Conservation (phyloP, 495 filamentous ascomycete genomes). For the Penicillium egyptiacum region DNA sequence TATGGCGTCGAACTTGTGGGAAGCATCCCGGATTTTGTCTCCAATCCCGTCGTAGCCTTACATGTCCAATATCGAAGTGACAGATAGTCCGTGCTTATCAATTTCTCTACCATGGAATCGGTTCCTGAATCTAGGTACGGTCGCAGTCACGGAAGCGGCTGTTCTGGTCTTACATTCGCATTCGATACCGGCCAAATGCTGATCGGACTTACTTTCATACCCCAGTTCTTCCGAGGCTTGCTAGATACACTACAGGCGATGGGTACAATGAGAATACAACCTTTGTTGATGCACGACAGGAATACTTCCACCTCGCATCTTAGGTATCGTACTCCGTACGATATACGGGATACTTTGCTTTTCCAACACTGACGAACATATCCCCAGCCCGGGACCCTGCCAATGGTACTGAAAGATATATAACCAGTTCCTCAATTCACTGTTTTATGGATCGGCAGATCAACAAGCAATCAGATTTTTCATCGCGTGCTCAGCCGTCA, state of each 20-base stretch:
- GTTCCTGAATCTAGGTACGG: background rate
- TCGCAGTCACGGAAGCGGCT: background rate
- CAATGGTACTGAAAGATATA: background rate
- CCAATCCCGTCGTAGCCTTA: background rate
- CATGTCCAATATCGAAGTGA: background rate
- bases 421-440: conserved; percentile 1
- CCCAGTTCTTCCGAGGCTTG: background rate
- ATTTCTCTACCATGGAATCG: background rate
- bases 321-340: background rate
- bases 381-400: background rate
- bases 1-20: background rate
- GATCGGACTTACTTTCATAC: background rate
- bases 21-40: background rate
- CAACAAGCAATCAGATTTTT: conserved; percentile 1
- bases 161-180: background rate
- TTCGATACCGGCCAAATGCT: background rate
- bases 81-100: background rate
- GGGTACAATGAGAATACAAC: background rate
- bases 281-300: background rate
- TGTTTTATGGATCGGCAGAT: background rate
- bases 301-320: background rate
- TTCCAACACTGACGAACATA: background rate
- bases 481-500: background rate
- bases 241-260: background rate
- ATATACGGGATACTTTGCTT: background rate